A percentile compares a stretch with the other conserved stretches of the same genome.
phyloP scores from a whole-genome alignment of 1,284 basidiomycete species.

The Apiotrichum montevideense region DNA sequence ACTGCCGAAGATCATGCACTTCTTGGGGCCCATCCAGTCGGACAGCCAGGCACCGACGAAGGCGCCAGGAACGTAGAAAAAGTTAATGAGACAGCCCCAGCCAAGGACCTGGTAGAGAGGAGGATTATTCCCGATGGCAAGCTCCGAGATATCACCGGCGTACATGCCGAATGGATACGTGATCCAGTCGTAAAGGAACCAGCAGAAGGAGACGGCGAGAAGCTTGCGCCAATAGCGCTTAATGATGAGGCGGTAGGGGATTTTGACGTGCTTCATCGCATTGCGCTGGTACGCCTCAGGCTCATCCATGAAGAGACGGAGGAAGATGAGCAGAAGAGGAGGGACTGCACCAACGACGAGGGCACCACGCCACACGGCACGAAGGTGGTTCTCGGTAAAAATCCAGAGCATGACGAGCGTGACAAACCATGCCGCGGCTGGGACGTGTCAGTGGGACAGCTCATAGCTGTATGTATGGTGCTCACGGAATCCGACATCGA shows the following conservation, averaged over 20 bases:
- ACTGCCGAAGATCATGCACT: constrained; percentile 70
- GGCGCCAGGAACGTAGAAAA: constrained; percentile 48
- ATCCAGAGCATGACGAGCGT: constrained; percentile 82
- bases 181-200: constrained; percentile 62
- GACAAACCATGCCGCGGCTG: constrained; percentile 66
- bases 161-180: constrained; percentile 69
- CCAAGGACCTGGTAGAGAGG: constrained; percentile 33
- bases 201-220: constrained; percentile 36
- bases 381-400: constrained; percentile 71
- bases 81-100: constrained; percentile 48
- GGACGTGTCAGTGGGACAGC: background rate
- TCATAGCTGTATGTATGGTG: constrained; percentile 48
- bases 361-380: constrained; percentile 79
- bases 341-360: constrained; percentile 81
- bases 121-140: constrained; percentile 22
- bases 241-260: constrained; percentile 64
- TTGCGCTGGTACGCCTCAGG: constrained; percentile 47
- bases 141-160: constrained; percentile 56
- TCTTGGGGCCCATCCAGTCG: constrained; percentile 45
- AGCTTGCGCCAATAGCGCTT: constrained; percentile 57
- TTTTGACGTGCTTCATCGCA: constrained; percentile 62
- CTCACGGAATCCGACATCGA: constrained; percentile 16
- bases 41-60: constrained; percentile 34
- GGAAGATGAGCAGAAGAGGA: constrained; percentile 68
- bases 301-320: constrained; percentile 81